These are phyloP conservation scores for Inonotus hispidus DNA, from an alignment of 1,284 basidiomycete species.

Conservation along the genomic window DNA sequence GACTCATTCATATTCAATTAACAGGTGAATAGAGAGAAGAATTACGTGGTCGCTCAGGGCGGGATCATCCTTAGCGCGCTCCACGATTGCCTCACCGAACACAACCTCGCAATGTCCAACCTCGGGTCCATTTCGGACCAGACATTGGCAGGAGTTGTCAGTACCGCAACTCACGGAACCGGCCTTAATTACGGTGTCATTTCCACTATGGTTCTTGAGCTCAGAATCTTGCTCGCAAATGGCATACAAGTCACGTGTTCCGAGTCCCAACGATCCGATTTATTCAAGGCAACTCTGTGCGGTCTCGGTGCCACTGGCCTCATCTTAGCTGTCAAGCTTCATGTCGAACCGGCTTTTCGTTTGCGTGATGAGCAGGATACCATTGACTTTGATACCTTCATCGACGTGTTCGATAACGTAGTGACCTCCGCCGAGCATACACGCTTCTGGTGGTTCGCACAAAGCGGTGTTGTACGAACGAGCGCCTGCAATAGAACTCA, in stretches of 20 bases:
- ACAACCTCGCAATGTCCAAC: constrained; percentile 83
- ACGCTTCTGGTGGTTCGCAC: constrained; percentile 94
- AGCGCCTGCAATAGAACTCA: constrained; percentile 71
- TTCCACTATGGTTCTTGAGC: constrained; percentile 73
- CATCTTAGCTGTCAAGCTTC: constrained; percentile 74
- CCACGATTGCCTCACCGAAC: constrained; percentile 60
- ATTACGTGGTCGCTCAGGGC: constrained; percentile 66
- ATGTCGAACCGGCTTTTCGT: constrained; percentile 80
- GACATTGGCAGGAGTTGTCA: constrained; percentile 89
- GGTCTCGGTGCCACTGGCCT: constrained; percentile 93
- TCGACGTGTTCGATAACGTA: constrained; percentile 51
- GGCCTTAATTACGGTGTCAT: constrained; percentile 81
- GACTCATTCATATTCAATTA: neutral
- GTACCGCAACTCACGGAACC: constrained; percentile 93
- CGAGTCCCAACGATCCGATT: constrained; percentile 55
- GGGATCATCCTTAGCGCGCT: constrained; percentile 78
- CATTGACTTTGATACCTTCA: constrained; percentile 59
- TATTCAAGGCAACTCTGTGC: constrained; percentile 91
- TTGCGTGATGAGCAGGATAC: constrained; percentile 75
- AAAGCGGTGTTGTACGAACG: constrained; percentile 68
- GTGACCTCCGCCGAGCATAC: constrained; percentile 76
- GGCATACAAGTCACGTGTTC: constrained; percentile 68
- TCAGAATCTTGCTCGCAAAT: constrained; percentile 72
- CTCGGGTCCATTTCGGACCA: constrained; percentile 97
- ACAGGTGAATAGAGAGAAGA: constrained; percentile 70